Base-by-base conservation (phyloP, 495 filamentous ascomycete genomes). In the Mycothermus thermophilus region DNA sequence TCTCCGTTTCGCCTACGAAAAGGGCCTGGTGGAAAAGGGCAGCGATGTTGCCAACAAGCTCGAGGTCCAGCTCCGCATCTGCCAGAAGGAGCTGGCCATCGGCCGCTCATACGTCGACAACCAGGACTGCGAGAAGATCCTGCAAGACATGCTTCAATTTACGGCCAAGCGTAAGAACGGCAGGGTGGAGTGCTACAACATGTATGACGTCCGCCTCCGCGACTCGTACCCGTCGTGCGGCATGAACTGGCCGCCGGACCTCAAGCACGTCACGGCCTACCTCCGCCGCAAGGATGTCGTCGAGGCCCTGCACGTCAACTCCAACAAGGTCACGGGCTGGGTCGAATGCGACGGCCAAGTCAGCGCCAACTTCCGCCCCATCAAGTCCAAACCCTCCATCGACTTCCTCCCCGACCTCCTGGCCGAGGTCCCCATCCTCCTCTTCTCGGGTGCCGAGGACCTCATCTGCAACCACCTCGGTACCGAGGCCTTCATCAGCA, bases 391-490 rank as follows among this genome's bases (percentile, higher is more conserved):
- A 29, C 85, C 90, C 0, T 66, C 83, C 8, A 66, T 88, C 41
- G 56, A 72, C 11, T 55, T 94, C 11, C 70, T 97, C 2, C 88
- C 90, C 0, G 74, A 69, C 7, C 53, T 97, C 19, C 64, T 96
- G 5, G 68, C 77, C 47, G 66, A 83, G 27, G 55, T 96, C 14
- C 77, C 78, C 11, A 64, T 90, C 13, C 51, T 93, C 2, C 74
- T 97, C 15, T 97, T 96, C 65, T 93, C 84, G 13, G 90, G 90
- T 37, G 82, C 90, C 42, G 72, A 88, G 48, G 90, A 97, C 51
- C 60, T 95, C 8, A 96, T 97, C 42, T 97, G 90, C 66, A 97
- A 96, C 54, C 86, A 97, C 54, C 64, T 96, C 12, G 90, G 90
- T 30, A 97, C 90, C 2, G 90, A 97, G 51, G 71, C 79, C 18